A percentile compares a stretch with the other conserved stretches of the same genome.
These are phyloP conservation scores for Ceratocystis lukuohia DNA, from an alignment of 2,329 filamentous ascomycete species.

Conservation along the genomic window DNA sequence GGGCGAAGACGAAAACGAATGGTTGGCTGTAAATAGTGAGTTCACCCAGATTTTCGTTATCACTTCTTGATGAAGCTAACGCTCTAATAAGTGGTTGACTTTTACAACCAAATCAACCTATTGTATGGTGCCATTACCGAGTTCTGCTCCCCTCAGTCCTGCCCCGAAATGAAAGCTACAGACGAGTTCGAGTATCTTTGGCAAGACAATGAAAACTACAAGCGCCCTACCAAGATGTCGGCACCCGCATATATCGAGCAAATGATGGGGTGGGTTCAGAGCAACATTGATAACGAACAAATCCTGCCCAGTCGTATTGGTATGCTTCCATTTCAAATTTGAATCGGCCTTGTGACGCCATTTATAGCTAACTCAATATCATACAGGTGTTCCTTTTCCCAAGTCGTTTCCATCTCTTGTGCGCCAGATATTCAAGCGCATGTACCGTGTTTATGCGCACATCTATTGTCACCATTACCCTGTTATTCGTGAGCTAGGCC, in stretches of 20 bases:
- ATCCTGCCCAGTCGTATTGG: slow-evolving; percentile 91
- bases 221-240: slow-evolving; percentile 93
- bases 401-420: slow-evolving; percentile 81
- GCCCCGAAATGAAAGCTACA: slow-evolving; percentile 99
- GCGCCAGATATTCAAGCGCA: slow-evolving; percentile 94
- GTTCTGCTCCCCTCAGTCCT: slow-evolving; percentile 94
- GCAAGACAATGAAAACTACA: slow-evolving; percentile 91
- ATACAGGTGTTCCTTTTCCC: slow-evolving; percentile 74
- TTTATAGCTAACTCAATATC: slow-evolving; percentile 16
- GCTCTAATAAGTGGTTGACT: slow-evolving; percentile 71
- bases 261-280: slow-evolving; percentile 91
- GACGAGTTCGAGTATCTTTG: slow-evolving; percentile 99
- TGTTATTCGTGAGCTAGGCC: slow-evolving; percentile 82
- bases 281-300: slow-evolving; percentile 86
- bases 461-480: slow-evolving; percentile 99
- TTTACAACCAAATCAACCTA: slow-evolving; percentile 99
- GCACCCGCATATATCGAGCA: slow-evolving; percentile 97
- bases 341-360: neutral
- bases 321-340: slow-evolving; percentile 27
- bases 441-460: slow-evolving; percentile 97
- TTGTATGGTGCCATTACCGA: slow-evolving; percentile 98
- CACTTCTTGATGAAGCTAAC: slow-evolving; percentile 16
- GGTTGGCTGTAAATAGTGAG: slow-evolving; percentile 92
- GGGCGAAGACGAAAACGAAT: slow-evolving; percentile 94
- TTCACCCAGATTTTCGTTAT: neutral